A percentile compares a stretch with the other conserved stretches of the same genome.
Evolutionary conservation across 805 yeast genomes (phyloP).

Genomic region (Saccharomycopsis fermentans): DNA sequence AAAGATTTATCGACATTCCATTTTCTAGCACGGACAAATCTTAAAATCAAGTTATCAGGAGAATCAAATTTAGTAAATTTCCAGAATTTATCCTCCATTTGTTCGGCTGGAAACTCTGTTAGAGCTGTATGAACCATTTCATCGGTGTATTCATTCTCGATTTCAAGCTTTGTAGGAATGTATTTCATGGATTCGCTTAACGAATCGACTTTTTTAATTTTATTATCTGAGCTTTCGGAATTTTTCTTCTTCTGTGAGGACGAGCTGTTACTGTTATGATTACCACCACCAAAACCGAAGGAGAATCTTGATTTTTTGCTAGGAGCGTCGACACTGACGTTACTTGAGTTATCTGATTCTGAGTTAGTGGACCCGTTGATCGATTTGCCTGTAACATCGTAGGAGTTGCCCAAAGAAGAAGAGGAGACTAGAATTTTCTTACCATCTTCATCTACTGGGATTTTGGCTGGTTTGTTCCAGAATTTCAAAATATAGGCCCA

Average conservation of each 20-base stretch:
- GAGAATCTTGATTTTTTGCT: not conserved
- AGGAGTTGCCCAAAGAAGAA: constrained; percentile 5
- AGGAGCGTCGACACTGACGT: too few relatives aligned
- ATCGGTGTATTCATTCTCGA: constrained; percentile 27
- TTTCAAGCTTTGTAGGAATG: constrained; percentile 22
- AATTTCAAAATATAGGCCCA: constrained; percentile 58
- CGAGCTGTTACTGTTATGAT: not conserved
- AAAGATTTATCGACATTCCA: constrained; percentile 64
- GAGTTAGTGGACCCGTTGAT: constrained; percentile 11
- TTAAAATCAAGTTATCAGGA: constrained; percentile 67
- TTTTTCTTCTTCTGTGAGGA: not conserved
- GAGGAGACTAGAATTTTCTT: constrained; percentile 14
- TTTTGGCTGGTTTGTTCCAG: constrained; percentile 40
- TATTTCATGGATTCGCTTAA: constrained; percentile 14
- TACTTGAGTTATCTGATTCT: constrained; percentile 14
- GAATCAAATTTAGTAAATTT: constrained; percentile 60
- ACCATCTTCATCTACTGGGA: constrained; percentile 18
- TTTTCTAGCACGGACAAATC: constrained; percentile 81
- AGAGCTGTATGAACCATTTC: constrained; percentile 38
- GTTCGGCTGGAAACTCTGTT: constrained; percentile 41
- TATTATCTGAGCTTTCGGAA: not conserved
- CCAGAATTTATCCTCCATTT: constrained; percentile 45
- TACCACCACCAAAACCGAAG: not conserved
- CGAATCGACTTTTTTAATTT: constrained; percentile 11
- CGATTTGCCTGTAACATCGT: not conserved